These are phyloP conservation scores for Ustilago nuda DNA, from an alignment of 1,284 basidiomycete genomes.

Conservation along the genomic window DNA sequence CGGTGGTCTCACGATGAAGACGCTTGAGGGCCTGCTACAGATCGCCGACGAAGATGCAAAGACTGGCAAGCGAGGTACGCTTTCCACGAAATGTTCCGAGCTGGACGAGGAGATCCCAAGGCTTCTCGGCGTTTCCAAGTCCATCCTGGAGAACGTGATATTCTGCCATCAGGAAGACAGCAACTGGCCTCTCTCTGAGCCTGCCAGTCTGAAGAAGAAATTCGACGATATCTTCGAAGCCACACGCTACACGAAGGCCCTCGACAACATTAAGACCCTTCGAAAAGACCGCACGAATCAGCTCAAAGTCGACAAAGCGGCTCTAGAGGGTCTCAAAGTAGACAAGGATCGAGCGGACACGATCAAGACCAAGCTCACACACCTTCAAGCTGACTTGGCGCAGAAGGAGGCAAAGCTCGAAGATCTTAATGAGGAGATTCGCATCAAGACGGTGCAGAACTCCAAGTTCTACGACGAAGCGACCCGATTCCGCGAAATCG, in stretches of 20 bases:
- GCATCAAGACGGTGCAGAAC: conserved; percentile 78
- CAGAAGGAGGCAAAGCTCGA: conserved; percentile 59
- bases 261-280: conserved; percentile 85
- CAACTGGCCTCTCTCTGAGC: conserved; percentile 96
- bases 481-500: conserved; percentile 84
- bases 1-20: conserved; percentile 90
- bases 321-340: conserved; percentile 80
- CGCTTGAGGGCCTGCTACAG: conserved; percentile 89
- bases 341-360: conserved; percentile 89
- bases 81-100: conserved; percentile 73
- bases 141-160: conserved; percentile 97
- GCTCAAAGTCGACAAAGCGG: conserved; percentile 91
- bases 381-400: conserved; percentile 49
- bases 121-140: conserved; percentile 88
- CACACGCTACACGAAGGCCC: conserved; percentile 85
- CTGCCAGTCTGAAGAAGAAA: conserved; percentile 92
- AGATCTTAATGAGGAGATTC: conserved; percentile 57
- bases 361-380: conserved; percentile 53
- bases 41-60: conserved; percentile 78
- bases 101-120: conserved; percentile 92
- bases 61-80: conserved; percentile 69
- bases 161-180: conserved; percentile 99
- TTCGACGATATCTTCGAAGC: conserved; percentile 99
- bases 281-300: conserved; percentile 87
- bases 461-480: conserved; percentile 84